Percentiles rank a stretch among this genome's conserved stretches.
phyloP scores from a whole-genome alignment of 2,329 filamentous ascomycete genomes.

The Nothophoma quercina region DNA sequence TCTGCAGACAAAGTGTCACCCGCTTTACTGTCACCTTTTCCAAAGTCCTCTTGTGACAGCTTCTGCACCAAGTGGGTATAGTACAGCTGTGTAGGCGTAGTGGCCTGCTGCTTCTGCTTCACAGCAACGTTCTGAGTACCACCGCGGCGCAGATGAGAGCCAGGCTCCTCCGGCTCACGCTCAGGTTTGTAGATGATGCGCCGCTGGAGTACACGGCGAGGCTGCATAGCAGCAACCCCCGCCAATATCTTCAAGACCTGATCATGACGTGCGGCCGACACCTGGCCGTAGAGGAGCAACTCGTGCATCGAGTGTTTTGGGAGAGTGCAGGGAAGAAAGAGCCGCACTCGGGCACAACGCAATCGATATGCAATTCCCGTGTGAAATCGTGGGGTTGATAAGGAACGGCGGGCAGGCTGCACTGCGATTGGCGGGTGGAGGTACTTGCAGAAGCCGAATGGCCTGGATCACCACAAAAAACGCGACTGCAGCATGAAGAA shows the following conservation, averaged over 20 bases:
- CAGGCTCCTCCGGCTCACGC: conserved; percentile 54
- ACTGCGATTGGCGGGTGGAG: conserved; percentile 35
- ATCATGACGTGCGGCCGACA: conserved; percentile 64
- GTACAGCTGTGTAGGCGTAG: conserved; percentile 60
- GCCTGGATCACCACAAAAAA: conserved; percentile 23
- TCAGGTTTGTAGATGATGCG: conserved; percentile 66
- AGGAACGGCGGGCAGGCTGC: conserved; percentile 18
- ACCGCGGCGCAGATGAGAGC: conserved; percentile 45
- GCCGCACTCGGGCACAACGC: conserved; percentile 24
- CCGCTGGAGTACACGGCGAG: conserved; percentile 61
- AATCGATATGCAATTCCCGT: conserved; percentile 38
- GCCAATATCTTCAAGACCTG: conserved; percentile 68
- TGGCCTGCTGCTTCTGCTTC: conserved; percentile 45
- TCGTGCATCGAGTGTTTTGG: conserved; percentile 62
- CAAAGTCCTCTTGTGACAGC: conserved; percentile 50
- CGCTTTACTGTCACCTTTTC: conserved; percentile 20
- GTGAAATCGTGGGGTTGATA: conserved; percentile 42
- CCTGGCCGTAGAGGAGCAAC: conserved; percentile 67
- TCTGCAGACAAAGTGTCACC: conserved; percentile 30
- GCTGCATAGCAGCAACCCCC: conserved; percentile 68
- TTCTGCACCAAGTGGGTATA: conserved; percentile 60
- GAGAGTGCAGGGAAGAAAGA: conserved; percentile 9
- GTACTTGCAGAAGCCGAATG: conserved; percentile 26
- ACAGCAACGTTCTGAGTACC: conserved; percentile 47
- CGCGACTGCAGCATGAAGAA: conserved; percentile 12